Evolutionary conservation across 169 alveolate genomes (phyloP), one percentile per base, ranked within the genome.

Genomic region (Plasmodium yoelii): DNA sequence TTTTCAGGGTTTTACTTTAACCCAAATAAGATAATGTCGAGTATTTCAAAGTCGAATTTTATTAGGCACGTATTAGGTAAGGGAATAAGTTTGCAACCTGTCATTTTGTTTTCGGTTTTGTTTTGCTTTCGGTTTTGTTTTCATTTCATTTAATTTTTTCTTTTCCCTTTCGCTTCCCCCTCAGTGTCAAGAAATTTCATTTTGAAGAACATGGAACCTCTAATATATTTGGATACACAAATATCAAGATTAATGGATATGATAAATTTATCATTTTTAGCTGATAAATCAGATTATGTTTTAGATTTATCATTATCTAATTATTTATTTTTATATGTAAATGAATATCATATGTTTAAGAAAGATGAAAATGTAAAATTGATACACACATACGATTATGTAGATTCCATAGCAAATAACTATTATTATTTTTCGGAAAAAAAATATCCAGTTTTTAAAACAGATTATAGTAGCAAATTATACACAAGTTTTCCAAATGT

Each of bases 401-500:
- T 61, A 0, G 88, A 75, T 26, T 75, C 88, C 24, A 75, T 75
- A 51, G 88, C 88, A 0, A 75, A 75, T 24, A 75, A 75, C 9
- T 75, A 75, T 18, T 75, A 9, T 34, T 75, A 63, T 46, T 53
- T 12, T 34, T n/a, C 7, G n/a, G 75, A 75, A 0, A 19, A 24
- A 10, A 61, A 75, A 63, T 24, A 75, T 49, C 71, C 26, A 10
- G 88, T 75, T 42, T 75, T 63, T 24, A 75, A 65, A 10, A 63
- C n/a, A 8, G 68, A 13, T 5, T 63, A 75, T 49, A 68, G 56
- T 9, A n/a, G 8, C 19, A 46, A 39, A 13, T 75, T 61, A 34
- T 75, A 49, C 24, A 47, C 9, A 10, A 60, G 34, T 10, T 26
- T 75, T 5, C 88, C 88, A n/a, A 75, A 75, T 75, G 71, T 75